phyloP scores from a whole-genome alignment of 306 rosid genomes.

The Acacia crassicarpa region DNA sequence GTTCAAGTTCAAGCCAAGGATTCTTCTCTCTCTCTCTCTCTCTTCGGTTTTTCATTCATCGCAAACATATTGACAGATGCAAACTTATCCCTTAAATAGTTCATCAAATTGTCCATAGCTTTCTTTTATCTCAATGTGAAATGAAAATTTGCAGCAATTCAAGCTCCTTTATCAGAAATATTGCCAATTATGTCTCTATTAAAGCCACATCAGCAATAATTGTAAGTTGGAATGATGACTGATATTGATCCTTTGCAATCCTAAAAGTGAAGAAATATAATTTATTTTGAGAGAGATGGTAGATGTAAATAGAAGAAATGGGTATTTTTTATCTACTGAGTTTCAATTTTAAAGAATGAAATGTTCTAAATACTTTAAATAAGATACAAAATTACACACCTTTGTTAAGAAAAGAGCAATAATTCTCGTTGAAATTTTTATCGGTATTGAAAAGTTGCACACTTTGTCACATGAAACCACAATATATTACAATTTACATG shows the following conservation, averaged over 20 bases:
- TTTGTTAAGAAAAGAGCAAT: no score
- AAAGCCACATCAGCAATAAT: not conserved
- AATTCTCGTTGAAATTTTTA: not conserved
- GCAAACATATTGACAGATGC: slow-evolving; percentile 3
- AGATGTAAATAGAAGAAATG: no score
- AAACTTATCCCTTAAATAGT: not conserved
- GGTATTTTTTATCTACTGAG: no score
- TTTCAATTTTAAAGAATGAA: not conserved
- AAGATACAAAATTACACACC: no score
- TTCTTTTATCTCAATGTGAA: not conserved
- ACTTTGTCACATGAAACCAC: not conserved
- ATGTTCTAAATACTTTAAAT: not conserved
- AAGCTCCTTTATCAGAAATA: not conserved
- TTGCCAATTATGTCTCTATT: not conserved
- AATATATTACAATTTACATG: no score
- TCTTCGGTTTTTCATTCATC: not conserved
- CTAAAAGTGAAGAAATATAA: not conserved
- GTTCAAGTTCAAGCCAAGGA: not conserved
- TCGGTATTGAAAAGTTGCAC: not conserved
- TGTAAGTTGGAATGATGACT: not conserved
- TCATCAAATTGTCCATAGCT: not conserved
- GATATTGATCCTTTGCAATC: not conserved
- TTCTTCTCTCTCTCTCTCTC: not conserved
- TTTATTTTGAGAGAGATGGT: no score
- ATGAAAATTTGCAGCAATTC: not conserved